Evolutionary conservation across 2,329 filamentous ascomycete genomes (phyloP), one percentile per base, ranked within the genome.

Genomic region (Aspergillus arachidicola): DNA sequence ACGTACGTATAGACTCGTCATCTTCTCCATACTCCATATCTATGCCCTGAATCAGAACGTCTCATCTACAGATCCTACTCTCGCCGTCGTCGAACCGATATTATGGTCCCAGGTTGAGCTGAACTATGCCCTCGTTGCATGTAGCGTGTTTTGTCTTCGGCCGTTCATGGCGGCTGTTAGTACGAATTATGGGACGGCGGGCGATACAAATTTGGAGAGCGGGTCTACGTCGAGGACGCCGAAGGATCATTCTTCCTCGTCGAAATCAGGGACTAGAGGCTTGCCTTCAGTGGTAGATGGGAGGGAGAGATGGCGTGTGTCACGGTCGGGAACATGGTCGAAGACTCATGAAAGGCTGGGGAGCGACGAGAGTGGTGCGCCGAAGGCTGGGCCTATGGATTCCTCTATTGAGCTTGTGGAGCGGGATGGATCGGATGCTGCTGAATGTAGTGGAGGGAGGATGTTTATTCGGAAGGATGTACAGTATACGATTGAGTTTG

Each of bases 41-140:
- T 69, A 71, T 26, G 71, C 71, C 59, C 71, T 79, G 7, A 66
- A 72, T 30, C 62, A 67, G 36, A 66, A 70, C 43, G 72, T 74
- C 7, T 65, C 71, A 43, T 73, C 72, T 26, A 66, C 69, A 21
- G 75, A 81, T 60, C 73, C 76, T n/a, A 74, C 75, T 21, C 71
- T 78, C 53, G 68, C 74, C 21, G 73, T 73, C 23, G 70, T 77
- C 56, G 61, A 68, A 45, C 71, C 78, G 38, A 71, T 74, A 9
- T 68, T 77, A 57, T 79, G 76, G 76, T 70, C 73, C 28, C 77
- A 79, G 64, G 73, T 73, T 28, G 70, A 78, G 63, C 66, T 79
- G 11, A 65, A 74, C 64, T 79, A 76, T 59, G 70, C 75, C 56
- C 71, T 79, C 9, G 69, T 78, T 30, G 73, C 76, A 16, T 78